A percentile compares a stretch with the other conserved stretches of the same genome.
Evolutionary conservation across 2,329 filamentous ascomycete species (phyloP).

Genomic region (Chaetomium sp.): DNA sequence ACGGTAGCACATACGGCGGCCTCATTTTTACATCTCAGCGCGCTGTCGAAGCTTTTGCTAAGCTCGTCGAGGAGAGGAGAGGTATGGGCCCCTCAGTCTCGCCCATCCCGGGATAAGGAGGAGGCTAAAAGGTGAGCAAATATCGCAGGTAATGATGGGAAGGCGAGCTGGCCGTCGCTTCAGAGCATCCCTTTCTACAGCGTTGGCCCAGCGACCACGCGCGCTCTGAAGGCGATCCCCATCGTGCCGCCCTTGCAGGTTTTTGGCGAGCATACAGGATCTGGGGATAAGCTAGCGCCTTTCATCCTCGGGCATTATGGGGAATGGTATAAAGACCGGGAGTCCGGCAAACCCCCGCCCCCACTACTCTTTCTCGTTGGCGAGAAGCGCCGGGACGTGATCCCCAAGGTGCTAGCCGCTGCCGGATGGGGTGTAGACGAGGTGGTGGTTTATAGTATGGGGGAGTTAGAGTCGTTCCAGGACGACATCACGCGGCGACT

Average conservation of each 20-base stretch:
- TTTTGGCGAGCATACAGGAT: constrained; percentile 76
- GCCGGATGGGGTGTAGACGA: constrained; percentile 61
- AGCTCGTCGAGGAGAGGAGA: constrained; percentile 51
- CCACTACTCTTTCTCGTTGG: constrained; percentile 82
- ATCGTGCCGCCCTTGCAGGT: constrained; percentile 52
- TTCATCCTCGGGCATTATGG: constrained; percentile 76
- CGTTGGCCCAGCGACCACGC: constrained; percentile 73
- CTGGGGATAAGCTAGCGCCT: constrained; percentile 69
- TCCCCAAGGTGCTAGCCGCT: constrained; percentile 71
- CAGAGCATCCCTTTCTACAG: constrained; percentile 62
- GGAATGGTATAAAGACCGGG: constrained; percentile 39
- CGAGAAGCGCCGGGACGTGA: constrained; percentile 82
- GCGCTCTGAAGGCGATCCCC: constrained; percentile 56
- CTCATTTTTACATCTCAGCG: constrained; percentile 79
- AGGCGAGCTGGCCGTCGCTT: constrained; percentile 43
- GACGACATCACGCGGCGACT: constrained; percentile 54
- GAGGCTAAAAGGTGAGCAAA: constrained; percentile 16
- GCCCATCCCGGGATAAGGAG: constrained; percentile 9
- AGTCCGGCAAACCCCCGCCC: constrained; percentile 37
- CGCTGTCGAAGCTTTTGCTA: constrained; percentile 70
- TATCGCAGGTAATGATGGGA: constrained; percentile 8
- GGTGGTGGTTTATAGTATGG: constrained; percentile 79
- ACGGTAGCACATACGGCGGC: constrained; percentile 56
- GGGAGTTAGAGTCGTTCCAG: constrained; percentile 72
- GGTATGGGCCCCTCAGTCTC: constrained; percentile 26